Evolutionary conservation across 2,329 filamentous ascomycete genomes (phyloP).

Genomic region (Alternaria atra): DNA sequence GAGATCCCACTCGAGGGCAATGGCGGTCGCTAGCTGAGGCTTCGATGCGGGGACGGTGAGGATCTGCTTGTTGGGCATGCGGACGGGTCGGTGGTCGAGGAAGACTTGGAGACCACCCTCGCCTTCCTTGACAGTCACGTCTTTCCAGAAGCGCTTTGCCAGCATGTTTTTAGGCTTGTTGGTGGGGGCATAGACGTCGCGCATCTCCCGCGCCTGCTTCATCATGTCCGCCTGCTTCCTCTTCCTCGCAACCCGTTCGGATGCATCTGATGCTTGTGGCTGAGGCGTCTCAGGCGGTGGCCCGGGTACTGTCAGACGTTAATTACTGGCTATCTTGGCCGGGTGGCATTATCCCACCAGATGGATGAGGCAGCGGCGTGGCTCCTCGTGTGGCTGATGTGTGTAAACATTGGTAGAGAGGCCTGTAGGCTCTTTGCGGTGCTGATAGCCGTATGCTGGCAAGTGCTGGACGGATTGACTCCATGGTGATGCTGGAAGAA

Average conservation of each 20-base stretch:
- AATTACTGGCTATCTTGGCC: constrained; percentile 4
- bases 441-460: constrained; percentile 28
- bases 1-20: constrained; percentile 93
- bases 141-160: constrained; percentile 86
- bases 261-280: constrained; percentile 58
- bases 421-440: constrained; percentile 26
- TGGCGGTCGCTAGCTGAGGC: constrained; percentile 80
- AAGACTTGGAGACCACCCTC: constrained; percentile 72
- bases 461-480: constrained; percentile 42
- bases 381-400: constrained; percentile 57
- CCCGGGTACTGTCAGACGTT: constrained; percentile 56
- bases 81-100: constrained; percentile 81
- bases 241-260: constrained; percentile 59
- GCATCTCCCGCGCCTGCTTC: constrained; percentile 56
- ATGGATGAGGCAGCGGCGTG: constrained; percentile 65
- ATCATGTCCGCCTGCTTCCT: constrained; percentile 61
- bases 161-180: constrained; percentile 60
- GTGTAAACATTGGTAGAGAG: constrained; percentile 53
- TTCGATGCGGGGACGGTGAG: constrained; percentile 79
- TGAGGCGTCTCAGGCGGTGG: constrained; percentile 67
- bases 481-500: constrained; percentile 29
- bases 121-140: constrained; percentile 71
- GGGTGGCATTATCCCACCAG: constrained; percentile 28
- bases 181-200: constrained; percentile 43
- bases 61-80: constrained; percentile 76